These are phyloP conservation scores for Chlorella sp. DNA, from an alignment of 139 green algal genomes.

Conservation along the genomic window DNA sequence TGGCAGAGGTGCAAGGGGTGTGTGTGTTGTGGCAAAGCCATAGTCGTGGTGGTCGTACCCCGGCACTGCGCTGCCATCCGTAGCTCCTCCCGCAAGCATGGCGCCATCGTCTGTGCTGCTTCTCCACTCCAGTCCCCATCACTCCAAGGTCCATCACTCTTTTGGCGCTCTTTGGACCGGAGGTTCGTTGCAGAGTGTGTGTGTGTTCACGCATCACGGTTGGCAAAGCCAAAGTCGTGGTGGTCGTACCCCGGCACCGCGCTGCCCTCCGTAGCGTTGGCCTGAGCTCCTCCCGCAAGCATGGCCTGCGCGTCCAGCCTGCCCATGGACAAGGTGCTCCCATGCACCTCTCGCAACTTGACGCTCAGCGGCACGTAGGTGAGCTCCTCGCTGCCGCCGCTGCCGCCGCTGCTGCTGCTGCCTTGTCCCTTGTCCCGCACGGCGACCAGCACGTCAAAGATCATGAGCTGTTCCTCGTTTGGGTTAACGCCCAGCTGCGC, in stretches of 20 bases:
- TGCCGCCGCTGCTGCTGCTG: conserved; percentile 2
- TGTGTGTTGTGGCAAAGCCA: neutral
- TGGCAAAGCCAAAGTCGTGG: conserved; percentile 1
- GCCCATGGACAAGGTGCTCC: conserved; percentile 19
- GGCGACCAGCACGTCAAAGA: conserved; percentile 7
- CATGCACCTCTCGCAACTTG: conserved; percentile 7
- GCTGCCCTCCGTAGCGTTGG: neutral
- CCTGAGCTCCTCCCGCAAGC: neutral
- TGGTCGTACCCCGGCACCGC: neutral
- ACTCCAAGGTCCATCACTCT: too few relatives aligned
- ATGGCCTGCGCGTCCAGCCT: neutral
- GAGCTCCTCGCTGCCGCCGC: neutral
- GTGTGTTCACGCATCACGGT: neutral
- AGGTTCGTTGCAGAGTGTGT: too few relatives aligned
- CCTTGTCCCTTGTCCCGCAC: neutral
- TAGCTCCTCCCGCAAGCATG: neutral
- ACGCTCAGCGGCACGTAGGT: conserved; percentile 10
- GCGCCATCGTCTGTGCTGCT: neutral
- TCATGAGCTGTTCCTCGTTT: conserved; percentile 1
- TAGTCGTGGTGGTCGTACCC: conserved; percentile 1
- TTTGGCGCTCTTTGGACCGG: too few relatives aligned
- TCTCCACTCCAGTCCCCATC: too few relatives aligned
- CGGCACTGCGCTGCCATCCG: neutral
- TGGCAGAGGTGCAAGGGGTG: too few relatives aligned
- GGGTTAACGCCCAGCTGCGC: neutral